A percentile compares a stretch with the other conserved stretches of the same genome.
Evolutionary conservation across 768 basidiomycete species (phyloP).

Genomic region (Lactarius hatsudake): DNA sequence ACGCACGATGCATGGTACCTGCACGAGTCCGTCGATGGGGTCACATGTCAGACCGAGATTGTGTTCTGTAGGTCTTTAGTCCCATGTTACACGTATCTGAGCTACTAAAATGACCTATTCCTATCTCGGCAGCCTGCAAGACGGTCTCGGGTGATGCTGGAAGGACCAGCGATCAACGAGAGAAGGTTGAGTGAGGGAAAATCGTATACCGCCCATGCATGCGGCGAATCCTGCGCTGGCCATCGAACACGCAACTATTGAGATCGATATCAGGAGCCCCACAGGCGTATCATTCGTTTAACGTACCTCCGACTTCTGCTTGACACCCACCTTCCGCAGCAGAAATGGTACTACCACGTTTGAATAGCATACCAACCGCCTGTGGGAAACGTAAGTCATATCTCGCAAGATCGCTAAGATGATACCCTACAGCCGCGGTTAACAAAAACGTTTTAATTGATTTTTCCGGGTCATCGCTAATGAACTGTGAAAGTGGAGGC

Average conservation of each 20-base stretch:
- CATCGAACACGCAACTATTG: conserved; percentile 89
- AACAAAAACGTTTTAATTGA: conserved; percentile 86
- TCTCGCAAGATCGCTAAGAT: conserved; percentile 10
- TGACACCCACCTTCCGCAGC: conserved; percentile 96
- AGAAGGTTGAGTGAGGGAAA: conserved; percentile 15
- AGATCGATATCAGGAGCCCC: not conserved
- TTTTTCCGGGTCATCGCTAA: conserved; percentile 87
- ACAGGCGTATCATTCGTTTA: not conserved
- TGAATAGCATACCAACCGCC: conserved; percentile 95
- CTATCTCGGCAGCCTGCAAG: conserved; percentile 88
- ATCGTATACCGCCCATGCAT: conserved; percentile 75
- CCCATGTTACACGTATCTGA: not conserved
- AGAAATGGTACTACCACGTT: conserved; percentile 94
- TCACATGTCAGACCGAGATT: conserved; percentile 91
- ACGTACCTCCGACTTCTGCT: conserved; percentile 87
- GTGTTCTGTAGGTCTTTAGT: conserved; percentile 51
- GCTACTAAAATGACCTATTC: conserved; percentile 58
- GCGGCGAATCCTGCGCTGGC: conserved; percentile 92
- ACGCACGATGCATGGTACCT: conserved; percentile 92
- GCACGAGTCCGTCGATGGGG: conserved; percentile 89
- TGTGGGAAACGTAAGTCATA: conserved; percentile 32
- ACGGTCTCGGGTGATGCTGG: conserved; percentile 79
- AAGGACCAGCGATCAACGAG: conserved; percentile 4
- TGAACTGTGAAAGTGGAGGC: conserved; percentile 51
- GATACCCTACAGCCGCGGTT: conserved; percentile 71